Conservation (phyloP, 768 basidiomycete genomes). For the Rhizopogon sp. region DNA sequence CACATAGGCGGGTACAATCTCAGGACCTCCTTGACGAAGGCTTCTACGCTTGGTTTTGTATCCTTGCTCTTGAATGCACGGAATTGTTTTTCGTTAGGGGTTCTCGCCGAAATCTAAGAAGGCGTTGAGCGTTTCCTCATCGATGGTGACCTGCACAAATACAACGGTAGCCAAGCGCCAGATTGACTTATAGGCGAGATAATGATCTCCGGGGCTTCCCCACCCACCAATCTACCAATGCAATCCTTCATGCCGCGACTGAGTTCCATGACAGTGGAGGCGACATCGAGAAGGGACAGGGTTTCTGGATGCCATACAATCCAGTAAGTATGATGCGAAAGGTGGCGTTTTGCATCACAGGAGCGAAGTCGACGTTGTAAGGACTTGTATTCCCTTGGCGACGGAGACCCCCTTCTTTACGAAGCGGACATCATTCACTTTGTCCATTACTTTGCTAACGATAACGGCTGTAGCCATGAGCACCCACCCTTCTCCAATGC, state of each 20-base stretch:
- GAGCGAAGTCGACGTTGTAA: constrained; percentile 35
- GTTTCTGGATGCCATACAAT: constrained; percentile 24
- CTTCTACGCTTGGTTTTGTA: constrained; percentile 14
- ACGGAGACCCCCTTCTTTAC: too few species aligned
- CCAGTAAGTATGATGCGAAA: constrained; percentile 38
- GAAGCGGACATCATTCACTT: constrained; percentile 24
- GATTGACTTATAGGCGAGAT: constrained; percentile 55
- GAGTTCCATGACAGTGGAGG: constrained; percentile 35
- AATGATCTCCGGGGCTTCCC: constrained; percentile 41
- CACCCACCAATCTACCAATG: constrained; percentile 32
- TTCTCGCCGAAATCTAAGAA: constrained; percentile 34
- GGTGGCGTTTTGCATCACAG: constrained; percentile 39
- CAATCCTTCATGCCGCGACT: constrained; percentile 33
- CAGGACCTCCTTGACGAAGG: constrained; percentile 22
- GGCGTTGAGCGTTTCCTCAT: constrained; percentile 2
- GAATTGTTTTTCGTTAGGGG: constrained; percentile 18
- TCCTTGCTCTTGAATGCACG: constrained; percentile 9
- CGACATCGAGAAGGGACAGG: constrained; percentile 29
- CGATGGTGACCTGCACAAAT: too few species aligned
- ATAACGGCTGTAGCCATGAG: constrained; percentile 47
- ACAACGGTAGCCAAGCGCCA: constrained; percentile 51
- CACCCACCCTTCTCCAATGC: too few species aligned
- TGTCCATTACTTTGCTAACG: constrained; percentile 35
- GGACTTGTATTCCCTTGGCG: too few species aligned
- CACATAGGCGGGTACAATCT: constrained; percentile 23